Evolutionary conservation across 2,329 filamentous ascomycete species (phyloP), one percentile per base, ranked within the genome.

Genomic region (Geoglossum cookeanum): DNA sequence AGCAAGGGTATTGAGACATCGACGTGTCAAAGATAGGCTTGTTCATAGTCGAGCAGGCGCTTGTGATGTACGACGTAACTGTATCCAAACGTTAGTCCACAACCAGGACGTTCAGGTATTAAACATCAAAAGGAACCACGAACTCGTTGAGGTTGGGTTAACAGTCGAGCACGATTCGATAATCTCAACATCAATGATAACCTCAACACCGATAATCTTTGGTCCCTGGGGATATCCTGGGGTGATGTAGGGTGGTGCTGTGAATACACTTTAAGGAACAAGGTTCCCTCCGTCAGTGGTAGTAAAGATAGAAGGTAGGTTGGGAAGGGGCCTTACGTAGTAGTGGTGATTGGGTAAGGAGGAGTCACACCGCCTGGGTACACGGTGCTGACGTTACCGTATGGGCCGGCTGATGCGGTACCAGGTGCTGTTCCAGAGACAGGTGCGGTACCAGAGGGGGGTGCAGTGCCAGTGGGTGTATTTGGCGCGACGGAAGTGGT

Each of bases 181-280:
- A 22, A 68, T 59, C 5, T 64, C 62, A 32, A 68, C 61, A 48
- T 66, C 61, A 33, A 67, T 58, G 27, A 69, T 64, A 17, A 68
- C 61, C 58, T 69, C 66, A 45, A 69, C 58, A 51, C 67, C 67
- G 29, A 69, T 62, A 57, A 64, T 59, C 51, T 59, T 22, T 29
- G 55, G 13, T 59, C 44, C 8, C 61, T 61, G 17, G 6, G 42
- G 42, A 22, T 13, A 45, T 55, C 45, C 39, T 56, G 62, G 45
- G 61, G 58, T 27, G 57, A 55, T 32, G 60, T n/a, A 53, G 52
- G 60, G 15, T 32, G 51, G 37, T 27, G 32, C 9, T 44, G 13
- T 11, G 56, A 56, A 17, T 37, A 55, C 17, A 29, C 29, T 15
- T 35, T 22, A 22, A 1, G 39, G 7, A 15, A 15, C 11, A 42